These are phyloP conservation scores for Alternaria ethzedia DNA, from an alignment of 2,329 filamentous ascomycete genomes.

Conservation along the genomic window DNA sequence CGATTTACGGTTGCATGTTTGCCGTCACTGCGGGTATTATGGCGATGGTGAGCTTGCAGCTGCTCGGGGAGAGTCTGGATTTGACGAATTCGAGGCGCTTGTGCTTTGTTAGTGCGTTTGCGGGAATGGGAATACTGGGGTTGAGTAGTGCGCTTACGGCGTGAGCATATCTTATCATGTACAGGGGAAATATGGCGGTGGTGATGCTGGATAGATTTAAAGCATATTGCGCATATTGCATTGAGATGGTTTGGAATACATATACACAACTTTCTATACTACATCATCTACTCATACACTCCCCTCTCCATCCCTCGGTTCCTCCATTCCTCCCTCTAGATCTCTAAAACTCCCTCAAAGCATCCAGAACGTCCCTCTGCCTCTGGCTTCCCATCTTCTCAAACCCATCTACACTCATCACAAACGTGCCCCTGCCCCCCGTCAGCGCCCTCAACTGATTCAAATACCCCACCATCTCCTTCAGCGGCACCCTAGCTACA, in stretches of 20 bases:
- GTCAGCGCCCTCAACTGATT: conserved; percentile 89
- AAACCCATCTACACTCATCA: conserved; percentile 76
- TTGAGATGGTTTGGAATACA: not conserved
- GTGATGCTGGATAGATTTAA: not conserved
- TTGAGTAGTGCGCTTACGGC: conserved; percentile 85
- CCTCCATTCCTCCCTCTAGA: not conserved
- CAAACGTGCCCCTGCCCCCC: conserved; percentile 78
- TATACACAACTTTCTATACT: not conserved
- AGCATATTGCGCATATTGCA: not conserved
- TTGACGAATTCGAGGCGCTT: conserved; percentile 79
- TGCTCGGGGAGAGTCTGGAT: conserved; percentile 85
- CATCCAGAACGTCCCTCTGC: conserved; percentile 61
- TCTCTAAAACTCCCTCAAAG: conserved; percentile 36
- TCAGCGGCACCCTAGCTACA: conserved; percentile 85
- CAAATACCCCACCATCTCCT: conserved; percentile 96
- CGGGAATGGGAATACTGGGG: conserved; percentile 87
- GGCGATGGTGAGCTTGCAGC: conserved; percentile 87
- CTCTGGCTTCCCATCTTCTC: conserved; percentile 69
- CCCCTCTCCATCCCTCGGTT: not conserved
- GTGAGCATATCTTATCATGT: conserved; percentile 1
- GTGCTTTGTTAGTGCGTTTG: conserved; percentile 80
- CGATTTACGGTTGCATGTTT: conserved; percentile 80
- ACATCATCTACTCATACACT: not conserved
- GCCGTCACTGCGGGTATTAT: conserved; percentile 92
- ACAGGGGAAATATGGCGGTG: not conserved